phyloP scores from a whole-genome alignment of 306 rosid species.

The Casuarina glauca region DNA sequence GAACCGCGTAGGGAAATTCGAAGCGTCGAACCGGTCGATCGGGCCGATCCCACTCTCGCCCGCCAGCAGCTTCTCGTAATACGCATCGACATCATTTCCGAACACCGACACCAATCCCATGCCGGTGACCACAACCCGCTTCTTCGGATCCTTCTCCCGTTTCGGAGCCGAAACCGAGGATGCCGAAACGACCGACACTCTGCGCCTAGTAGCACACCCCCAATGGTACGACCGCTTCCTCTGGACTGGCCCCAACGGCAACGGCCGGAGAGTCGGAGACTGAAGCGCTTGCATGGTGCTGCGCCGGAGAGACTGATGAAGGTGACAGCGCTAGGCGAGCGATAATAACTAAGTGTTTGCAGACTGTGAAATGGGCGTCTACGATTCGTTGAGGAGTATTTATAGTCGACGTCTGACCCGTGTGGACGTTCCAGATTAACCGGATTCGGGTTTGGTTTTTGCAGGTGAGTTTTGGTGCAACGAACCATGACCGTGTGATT shows the following conservation, averaged over 20 bases:
- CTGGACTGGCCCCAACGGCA: constrained; percentile 57
- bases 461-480: no score
- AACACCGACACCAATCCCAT: constrained; percentile 88
- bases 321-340: constrained; percentile 3
- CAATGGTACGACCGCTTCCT: constrained; percentile 16
- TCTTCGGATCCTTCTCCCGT: constrained; percentile 87
- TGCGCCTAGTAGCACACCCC: neutral
- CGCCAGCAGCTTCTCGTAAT: constrained; percentile 79
- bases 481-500: no score
- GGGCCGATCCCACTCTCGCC: constrained; percentile 83
- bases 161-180: constrained; percentile 56
- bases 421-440: no score
- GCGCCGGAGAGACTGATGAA: neutral
- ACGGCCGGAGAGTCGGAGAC: constrained; percentile 51
- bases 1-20: constrained; percentile 91
- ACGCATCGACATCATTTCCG: constrained; percentile 73
- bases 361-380: no score
- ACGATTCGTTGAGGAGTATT: no score
- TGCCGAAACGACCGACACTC: constrained; percentile 48
- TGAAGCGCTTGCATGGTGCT: constrained; percentile 33
- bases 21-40: constrained; percentile 84
- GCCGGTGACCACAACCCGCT: constrained; percentile 91
- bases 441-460: no score
- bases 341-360: constrained; percentile 32
- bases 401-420: no score